A percentile compares a stretch with the other conserved stretches of the same genome.
phyloP scores from a whole-genome alignment of 2,329 filamentous ascomycete genomes.

The Fusarium sp. region DNA sequence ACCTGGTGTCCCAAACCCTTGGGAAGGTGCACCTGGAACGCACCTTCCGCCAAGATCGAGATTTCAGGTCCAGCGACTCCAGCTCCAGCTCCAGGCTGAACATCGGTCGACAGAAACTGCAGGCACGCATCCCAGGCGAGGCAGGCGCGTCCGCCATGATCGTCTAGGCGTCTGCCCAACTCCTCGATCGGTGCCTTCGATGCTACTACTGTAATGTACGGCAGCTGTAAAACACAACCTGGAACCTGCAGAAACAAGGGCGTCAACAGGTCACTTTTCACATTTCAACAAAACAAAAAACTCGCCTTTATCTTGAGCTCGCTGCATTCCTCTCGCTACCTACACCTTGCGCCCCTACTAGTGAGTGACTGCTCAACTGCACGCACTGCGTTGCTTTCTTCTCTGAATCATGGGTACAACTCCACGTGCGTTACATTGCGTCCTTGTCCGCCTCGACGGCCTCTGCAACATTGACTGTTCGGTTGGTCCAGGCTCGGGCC shows the following conservation, averaged over 20 bases:
- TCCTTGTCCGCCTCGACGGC: conserved; percentile 15
- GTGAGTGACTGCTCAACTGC: conserved; percentile 10
- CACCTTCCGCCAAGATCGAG: conserved; percentile 33
- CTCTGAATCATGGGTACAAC: conserved; percentile 12
- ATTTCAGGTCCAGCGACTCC: conserved; percentile 10
- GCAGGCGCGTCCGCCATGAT: conserved; percentile 4
- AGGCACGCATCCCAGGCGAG: conserved; percentile 10
- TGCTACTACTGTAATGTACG: neutral
- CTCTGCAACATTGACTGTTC: conserved; percentile 2
- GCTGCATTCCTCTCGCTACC: neutral
- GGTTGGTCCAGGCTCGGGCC: conserved; percentile 32
- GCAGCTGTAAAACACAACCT: neutral
- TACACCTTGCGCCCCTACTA: neutral
- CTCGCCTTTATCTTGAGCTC: neutral
- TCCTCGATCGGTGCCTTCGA: neutral
- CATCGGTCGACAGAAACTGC: conserved; percentile 12
- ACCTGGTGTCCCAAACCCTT: conserved; percentile 33
- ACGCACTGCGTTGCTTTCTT: neutral
- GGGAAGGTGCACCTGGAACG: conserved; percentile 6
- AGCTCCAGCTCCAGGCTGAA: neutral
- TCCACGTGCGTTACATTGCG: conserved; percentile 28
- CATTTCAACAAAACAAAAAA: conserved; percentile 2
- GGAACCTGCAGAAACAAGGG: neutral
- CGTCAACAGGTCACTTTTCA: conserved; percentile 1
- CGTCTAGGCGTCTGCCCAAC: neutral